A percentile compares a stretch with the other conserved stretches of the same genome.
Evolutionary conservation across 768 basidiomycete species (phyloP).

Genomic region (Hypholoma sublateritium): DNA sequence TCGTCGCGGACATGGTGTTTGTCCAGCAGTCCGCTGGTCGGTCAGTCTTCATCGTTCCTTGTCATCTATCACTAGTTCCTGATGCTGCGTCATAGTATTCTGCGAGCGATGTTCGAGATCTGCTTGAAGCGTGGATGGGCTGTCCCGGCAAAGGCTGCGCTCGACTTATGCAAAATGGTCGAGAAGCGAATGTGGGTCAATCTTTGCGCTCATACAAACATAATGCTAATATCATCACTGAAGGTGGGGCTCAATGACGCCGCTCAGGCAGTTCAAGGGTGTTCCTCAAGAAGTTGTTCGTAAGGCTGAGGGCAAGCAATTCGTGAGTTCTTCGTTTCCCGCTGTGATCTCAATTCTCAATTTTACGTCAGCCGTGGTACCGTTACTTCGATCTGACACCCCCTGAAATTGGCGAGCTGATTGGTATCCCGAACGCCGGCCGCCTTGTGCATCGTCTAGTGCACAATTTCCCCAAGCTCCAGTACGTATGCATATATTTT

Average conservation of each 20-base stretch:
- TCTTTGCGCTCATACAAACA: neutral
- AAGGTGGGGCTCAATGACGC: constrained; percentile 98
- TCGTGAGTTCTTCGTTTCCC: constrained; percentile 50
- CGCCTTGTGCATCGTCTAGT: constrained; percentile 89
- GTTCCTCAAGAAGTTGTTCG: constrained; percentile 82
- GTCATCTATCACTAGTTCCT: too few relatives aligned
- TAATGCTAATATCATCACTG: neutral
- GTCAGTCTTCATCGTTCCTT: constrained; percentile 29
- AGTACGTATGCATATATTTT: constrained; percentile 43
- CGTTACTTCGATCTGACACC: constrained; percentile 93
- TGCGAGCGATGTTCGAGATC: constrained; percentile 97
- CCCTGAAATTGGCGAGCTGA: constrained; percentile 92
- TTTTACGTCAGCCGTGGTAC: constrained; percentile 74
- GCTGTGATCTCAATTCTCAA: constrained; percentile 1
- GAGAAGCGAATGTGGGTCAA: constrained; percentile 72
- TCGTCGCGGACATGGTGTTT: constrained; percentile 93
- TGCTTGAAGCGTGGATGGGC: constrained; percentile 99
- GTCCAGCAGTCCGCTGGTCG: constrained; percentile 97
- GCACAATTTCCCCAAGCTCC: constrained; percentile 94
- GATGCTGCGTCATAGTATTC: constrained; percentile 49
- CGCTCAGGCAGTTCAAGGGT: constrained; percentile 92
- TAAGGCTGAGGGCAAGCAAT: constrained; percentile 97
- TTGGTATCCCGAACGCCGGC: constrained; percentile 93
- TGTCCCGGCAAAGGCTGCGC: constrained; percentile 83
- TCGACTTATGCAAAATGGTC: constrained; percentile 96